Evolutionary conservation across 164 flowering plant genomes (phyloP), one percentile per base, ranked within the genome.

Genomic region (Aristolochia contorta): DNA sequence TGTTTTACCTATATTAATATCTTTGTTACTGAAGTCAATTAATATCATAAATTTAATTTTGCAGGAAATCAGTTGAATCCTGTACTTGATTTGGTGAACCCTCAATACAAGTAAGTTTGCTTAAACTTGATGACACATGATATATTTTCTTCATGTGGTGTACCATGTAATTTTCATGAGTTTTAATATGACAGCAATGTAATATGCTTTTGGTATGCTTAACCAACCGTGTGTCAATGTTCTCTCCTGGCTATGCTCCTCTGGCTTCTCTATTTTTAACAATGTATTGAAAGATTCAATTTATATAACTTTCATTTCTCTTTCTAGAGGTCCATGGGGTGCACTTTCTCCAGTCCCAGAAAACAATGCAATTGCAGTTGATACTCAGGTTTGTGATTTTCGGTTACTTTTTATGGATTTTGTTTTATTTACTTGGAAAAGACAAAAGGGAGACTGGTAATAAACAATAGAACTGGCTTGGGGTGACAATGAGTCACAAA

Each of bases 301-400:
- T 53, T 23, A 21, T 52, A 52, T 24, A 53, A 8, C 13, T 30
- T 56, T 32, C 15, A 16, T 16, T 56, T 10, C 20, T 57, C 33
- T 57, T 19, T 50, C 48, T 72, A 93, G 99, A 71, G 99, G 99
- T 73, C 99, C 99, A 46, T 94, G 99, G 99, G 88, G 86, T 56
- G 84, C 99, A 59, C 84, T 85, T 61, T 94, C 97, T 69, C 97
- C 97, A 56, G 80, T 86, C 57, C 95, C 97, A 18, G 99, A 94
- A 71, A 88, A 78, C 66, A 94, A 94, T 78, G 91, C 93, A 51
- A 80, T 94, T 74, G 95, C 97, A 57, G 75, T 84, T 73, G 80
- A 86, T 76, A 18, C 66, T 49, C 77, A 85, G 94, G 99, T 94
- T 58, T 66, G 74, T 60, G 47, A 47, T 24, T 32, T 51, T 30